Base-by-base conservation (phyloP, 2,329 filamentous ascomycete species). In the Lomentospora prolificans region DNA sequence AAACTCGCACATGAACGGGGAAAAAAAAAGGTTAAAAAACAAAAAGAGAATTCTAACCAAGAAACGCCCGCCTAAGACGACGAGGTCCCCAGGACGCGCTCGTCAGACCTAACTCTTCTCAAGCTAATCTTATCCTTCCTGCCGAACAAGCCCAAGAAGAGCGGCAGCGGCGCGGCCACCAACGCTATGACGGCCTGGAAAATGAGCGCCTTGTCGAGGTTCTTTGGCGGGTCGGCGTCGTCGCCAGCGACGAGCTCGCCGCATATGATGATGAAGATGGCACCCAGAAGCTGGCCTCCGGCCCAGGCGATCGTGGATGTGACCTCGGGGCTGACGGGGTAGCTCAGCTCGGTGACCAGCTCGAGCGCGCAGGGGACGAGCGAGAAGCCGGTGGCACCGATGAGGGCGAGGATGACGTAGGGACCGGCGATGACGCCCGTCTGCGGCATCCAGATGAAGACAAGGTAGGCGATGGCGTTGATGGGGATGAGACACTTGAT, bases 341-440 rank as follows among this genome's bases (percentile, higher is more conserved):
- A 89, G 4, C 87, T 90, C 58, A 96, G 80, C 68, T 97, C 90
- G 53, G 89, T 88, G 14, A 96, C 75, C 62, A 87, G 90, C 70
- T 99, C 94, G 52, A 97, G 79, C 4, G 84, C 87, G 36, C 96
- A 80, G 3, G 94, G 94, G 1, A 97, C 78, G 3, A 97, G 73
- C 19, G 79, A 79, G 70, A 97, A 97, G 8, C 80, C 84, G 0
- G 89, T 74, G 1, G 90, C 90, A 48, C 94, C 94, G 3, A 96
- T 75, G 14, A 95, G 59, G 2, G 85, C 82, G 60, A 89, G 81
- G 14, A 95, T 79, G 55, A 87, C 76, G 65, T 90, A 96, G 0
- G 89, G 85, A 0, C 88, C 87, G 0, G 76, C 79, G 0, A 91
- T 64, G 3, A 65, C 68, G 27, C 71, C 64, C 0, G 86, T 79